Percentiles rank a stretch among this genome's conserved stretches.
These are phyloP conservation scores for Aspergillus aculeatinus DNA, from an alignment of 2,329 filamentous ascomycete species.

Conservation along the genomic window DNA sequence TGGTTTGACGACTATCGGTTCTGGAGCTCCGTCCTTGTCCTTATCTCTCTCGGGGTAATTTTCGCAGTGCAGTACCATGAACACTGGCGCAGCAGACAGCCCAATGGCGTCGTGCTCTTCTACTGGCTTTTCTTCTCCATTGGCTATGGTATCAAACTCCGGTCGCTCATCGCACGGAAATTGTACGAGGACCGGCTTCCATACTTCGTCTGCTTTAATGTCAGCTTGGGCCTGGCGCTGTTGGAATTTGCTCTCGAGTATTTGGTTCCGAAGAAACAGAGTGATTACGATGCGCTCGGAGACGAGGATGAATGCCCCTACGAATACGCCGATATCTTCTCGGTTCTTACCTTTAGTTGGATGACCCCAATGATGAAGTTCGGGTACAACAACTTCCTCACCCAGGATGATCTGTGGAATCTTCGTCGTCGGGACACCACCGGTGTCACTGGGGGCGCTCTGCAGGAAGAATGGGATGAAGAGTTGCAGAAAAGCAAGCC, in stretches of 20 bases:
- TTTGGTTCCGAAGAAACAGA: constrained; percentile 76
- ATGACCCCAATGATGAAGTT: constrained; percentile 98
- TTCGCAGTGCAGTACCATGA: constrained; percentile 83
- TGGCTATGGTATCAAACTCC: constrained; percentile 75
- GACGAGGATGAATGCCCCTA: constrained; percentile 67
- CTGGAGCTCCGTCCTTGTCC: constrained; percentile 72
- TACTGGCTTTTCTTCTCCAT: constrained; percentile 89
- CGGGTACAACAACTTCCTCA: constrained; percentile 87
- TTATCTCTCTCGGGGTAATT: constrained; percentile 71
- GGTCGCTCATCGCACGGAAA: constrained; percentile 78
- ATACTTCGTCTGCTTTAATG: constrained; percentile 75
- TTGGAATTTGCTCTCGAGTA: constrained; percentile 79
- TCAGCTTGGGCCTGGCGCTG: constrained; percentile 68
- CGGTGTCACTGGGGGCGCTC: constrained; percentile 65
- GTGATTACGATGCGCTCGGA: constrained; percentile 66
- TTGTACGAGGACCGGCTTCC: constrained; percentile 64
- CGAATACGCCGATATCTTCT: constrained; percentile 93
- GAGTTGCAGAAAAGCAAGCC: constrained; percentile 74
- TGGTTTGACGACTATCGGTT: constrained; percentile 84
- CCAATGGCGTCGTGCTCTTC: constrained; percentile 84
- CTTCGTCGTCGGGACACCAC: constrained; percentile 79
- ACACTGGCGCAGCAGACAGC: constrained; percentile 76
- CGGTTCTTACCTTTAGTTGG: constrained; percentile 91
- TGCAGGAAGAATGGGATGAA: constrained; percentile 73
- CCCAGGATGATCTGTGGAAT: constrained; percentile 94